Percentiles rank a stretch among this genome's conserved stretches.
These are phyloP conservation scores for Ophiostoma montium DNA, from an alignment of 2,329 filamentous ascomycete genomes.

Conservation along the genomic window DNA sequence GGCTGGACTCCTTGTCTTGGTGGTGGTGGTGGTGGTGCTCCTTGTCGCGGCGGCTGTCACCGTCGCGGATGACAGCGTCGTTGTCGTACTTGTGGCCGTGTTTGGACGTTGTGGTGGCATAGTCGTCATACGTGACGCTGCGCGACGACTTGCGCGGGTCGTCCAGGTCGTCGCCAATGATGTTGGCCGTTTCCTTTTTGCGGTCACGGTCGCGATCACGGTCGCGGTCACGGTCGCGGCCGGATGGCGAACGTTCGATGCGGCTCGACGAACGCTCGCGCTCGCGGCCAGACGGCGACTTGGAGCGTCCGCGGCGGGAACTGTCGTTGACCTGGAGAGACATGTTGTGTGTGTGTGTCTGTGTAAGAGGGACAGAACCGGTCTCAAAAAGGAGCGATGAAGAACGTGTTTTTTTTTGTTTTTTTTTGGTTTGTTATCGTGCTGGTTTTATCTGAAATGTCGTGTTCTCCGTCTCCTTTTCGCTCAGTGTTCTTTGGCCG, in stretches of 20 bases:
- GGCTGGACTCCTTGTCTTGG: slow-evolving; percentile 18
- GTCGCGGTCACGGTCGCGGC: slow-evolving; percentile 20
- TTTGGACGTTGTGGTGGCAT: slow-evolving; percentile 18
- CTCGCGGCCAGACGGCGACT: slow-evolving; percentile 28
- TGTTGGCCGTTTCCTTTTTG: slow-evolving; percentile 11
- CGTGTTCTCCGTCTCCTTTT: too few species aligned
- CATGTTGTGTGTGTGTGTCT: background rate
- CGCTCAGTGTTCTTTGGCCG: too few species aligned
- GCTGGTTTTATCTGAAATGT: too few species aligned
- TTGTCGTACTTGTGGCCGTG: slow-evolving; percentile 22
- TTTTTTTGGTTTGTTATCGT: too few species aligned
- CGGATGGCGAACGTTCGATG: slow-evolving; percentile 10
- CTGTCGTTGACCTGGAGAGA: slow-evolving; percentile 35
- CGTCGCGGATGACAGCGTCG: slow-evolving; percentile 17
- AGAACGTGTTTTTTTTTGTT: too few species aligned
- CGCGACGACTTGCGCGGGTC: slow-evolving; percentile 19
- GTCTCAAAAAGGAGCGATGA: too few species aligned
- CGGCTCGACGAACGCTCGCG: slow-evolving; percentile 17
- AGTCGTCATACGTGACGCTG: slow-evolving; percentile 19
- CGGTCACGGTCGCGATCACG: slow-evolving; percentile 16
- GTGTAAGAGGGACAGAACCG: background rate
- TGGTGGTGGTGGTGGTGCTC: slow-evolving; percentile 15
- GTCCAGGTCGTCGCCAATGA: slow-evolving; percentile 18
- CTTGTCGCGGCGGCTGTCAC: slow-evolving; percentile 16
- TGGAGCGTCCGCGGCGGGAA: slow-evolving; percentile 31